Evolutionary conservation across 2,329 filamentous ascomycete genomes (phyloP), one percentile per base, ranked within the genome.

Genomic region (Clonostachys rosea): DNA sequence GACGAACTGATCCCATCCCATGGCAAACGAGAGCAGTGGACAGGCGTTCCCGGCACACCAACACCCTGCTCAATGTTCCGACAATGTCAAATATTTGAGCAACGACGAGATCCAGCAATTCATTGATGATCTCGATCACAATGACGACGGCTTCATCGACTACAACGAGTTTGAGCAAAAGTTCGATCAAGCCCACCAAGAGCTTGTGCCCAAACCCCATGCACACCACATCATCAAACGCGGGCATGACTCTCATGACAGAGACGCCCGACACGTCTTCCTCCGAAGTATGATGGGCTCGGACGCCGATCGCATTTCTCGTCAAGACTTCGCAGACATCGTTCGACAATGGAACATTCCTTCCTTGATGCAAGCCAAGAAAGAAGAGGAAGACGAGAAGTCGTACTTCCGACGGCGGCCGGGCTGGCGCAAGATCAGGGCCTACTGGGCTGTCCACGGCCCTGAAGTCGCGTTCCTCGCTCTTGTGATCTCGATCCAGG

Each of bases 361-460:
- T 0, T 73, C 71, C 0, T 55, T 75, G 33, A 63, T 73, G 41
- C 69, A 74, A 48, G 71, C 73, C 36, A 69, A 70, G 52, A 68
- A 71, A 46, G 68, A 73, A 34, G 68, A 73, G 35, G 62, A 74
- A 18, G 66, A 76, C 6, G 68, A 40, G 9, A 45, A 75, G 16
- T 65, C 71, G 44, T 75, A 76, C 50, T 56, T 76, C 52, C 68
- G 67, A 41, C 62, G 65, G 1, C 64, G 80, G 47, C 63, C 71
- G 0, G 58, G 68, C 2, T 72, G 67, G 57, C 66, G 77, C 48
- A 66, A 70, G 24, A 49, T 74, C 3, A 67, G 75, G 18, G 74
- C 78, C 0, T 78, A 75, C 54, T 80, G 76, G 75, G 73, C 74
- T 13, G 76, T 82, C 2, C 69, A 76, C 45, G 78, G 76, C 0